Evolutionary conservation across 2,329 filamentous ascomycete species (phyloP).

Genomic region (Fusarium falciforme): DNA sequence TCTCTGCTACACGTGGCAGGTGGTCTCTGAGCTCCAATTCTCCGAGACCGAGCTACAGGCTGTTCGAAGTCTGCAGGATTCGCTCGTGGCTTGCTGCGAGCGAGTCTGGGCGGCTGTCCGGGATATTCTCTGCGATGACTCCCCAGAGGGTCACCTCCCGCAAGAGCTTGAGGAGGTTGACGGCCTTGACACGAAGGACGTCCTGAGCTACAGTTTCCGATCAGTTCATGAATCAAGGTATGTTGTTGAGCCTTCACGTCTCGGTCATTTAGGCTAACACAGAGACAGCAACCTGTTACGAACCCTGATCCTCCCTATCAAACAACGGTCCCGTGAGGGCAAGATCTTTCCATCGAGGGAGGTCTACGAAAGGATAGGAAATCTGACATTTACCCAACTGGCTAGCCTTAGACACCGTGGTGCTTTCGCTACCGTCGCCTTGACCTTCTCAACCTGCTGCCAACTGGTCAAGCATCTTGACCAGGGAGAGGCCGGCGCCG

Average conservation of each 20-base stretch:
- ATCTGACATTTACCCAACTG: slow-evolving; percentile 84
- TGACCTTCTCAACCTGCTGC: slow-evolving; percentile 87
- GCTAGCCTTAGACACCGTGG: slow-evolving; percentile 87
- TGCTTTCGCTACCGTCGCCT: slow-evolving; percentile 91
- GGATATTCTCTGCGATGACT: slow-evolving; percentile 88
- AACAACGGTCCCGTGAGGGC: slow-evolving; percentile 57
- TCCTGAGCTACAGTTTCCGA: slow-evolving; percentile 94
- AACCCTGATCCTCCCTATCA: slow-evolving; percentile 66
- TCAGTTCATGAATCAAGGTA: slow-evolving; percentile 95
- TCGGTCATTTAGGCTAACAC: background rate
- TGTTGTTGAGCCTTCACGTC: slow-evolving; percentile 17
- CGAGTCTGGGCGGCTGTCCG: slow-evolving; percentile 83
- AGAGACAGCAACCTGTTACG: slow-evolving; percentile 75
- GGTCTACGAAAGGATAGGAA: slow-evolving; percentile 75
- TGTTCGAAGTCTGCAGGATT: slow-evolving; percentile 59
- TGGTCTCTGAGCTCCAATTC: slow-evolving; percentile 57
- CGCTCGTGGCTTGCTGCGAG: slow-evolving; percentile 70
- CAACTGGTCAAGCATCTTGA: slow-evolving; percentile 66
- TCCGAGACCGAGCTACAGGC: slow-evolving; percentile 49
- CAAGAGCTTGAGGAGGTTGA: slow-evolving; percentile 79
- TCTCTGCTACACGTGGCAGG: slow-evolving; percentile 68
- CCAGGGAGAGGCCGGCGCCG: slow-evolving; percentile 42
- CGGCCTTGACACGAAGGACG: slow-evolving; percentile 84
- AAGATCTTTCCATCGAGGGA: slow-evolving; percentile 60
- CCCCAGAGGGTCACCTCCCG: slow-evolving; percentile 87